Evolutionary conservation across 2,329 filamentous ascomycete genomes (phyloP).

Genomic region (Orbilia quercus): DNA sequence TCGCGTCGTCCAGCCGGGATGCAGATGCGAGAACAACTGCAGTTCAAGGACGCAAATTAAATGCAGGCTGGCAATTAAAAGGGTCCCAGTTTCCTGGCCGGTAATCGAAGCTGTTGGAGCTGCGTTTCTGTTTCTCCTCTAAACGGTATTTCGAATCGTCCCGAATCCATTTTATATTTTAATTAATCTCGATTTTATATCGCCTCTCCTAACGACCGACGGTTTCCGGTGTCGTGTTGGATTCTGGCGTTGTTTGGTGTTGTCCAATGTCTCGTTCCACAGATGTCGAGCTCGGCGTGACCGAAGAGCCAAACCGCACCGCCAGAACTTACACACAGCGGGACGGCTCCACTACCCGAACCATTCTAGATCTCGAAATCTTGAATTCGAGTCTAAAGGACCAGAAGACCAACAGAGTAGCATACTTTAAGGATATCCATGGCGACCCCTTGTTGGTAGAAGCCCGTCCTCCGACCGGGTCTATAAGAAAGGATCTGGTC

Average conservation of each 20-base stretch:
- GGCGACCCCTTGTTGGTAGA: constrained; percentile 48
- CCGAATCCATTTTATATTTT: too few relatives aligned
- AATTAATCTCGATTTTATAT: neutral
- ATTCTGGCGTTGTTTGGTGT: constrained; percentile 1
- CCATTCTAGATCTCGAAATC: constrained; percentile 33
- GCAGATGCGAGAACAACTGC: neutral
- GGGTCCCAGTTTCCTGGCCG: constrained; percentile 5
- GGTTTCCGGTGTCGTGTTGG: constrained; percentile 9
- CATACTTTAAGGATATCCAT: constrained; percentile 43
- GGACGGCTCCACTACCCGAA: constrained; percentile 13
- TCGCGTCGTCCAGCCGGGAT: constrained; percentile 19
- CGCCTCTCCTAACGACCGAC: neutral
- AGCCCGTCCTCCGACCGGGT: constrained; percentile 34
- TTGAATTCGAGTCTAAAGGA: constrained; percentile 28
- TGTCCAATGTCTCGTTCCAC: constrained; percentile 8
- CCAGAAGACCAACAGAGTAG: constrained; percentile 18
- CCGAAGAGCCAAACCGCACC: neutral
- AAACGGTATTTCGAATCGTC: too few relatives aligned
- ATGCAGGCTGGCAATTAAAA: constrained; percentile 20
- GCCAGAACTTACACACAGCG: constrained; percentile 13
- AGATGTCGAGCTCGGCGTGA: constrained; percentile 4
- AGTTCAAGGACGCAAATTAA: neutral
- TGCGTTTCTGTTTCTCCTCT: too few relatives aligned
- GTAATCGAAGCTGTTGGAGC: neutral
- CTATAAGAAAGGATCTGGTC: constrained; percentile 25